Conservation (phyloP, 2,329 filamentous ascomycete species). For the Neonectria magnoliae region DNA sequence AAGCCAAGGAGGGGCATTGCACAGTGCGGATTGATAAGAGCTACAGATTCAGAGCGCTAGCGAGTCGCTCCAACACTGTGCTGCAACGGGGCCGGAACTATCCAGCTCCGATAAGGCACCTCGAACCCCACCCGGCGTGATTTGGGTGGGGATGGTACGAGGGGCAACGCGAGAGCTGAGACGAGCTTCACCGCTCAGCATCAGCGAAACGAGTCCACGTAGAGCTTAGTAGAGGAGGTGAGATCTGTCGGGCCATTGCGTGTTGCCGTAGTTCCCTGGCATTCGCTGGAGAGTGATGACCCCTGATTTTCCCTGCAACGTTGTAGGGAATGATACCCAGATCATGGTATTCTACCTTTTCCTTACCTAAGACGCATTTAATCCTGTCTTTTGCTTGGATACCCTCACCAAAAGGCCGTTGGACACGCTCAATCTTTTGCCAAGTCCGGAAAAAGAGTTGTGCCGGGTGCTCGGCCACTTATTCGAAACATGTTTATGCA, state of each 20-base stretch:
- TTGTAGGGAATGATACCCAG: neutral
- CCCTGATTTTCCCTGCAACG: neutral
- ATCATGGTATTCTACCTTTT: neutral
- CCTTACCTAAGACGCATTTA: neutral
- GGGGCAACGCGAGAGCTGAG: conserved; percentile 7
- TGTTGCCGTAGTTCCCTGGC: conserved; percentile 8
- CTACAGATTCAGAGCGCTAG: neutral
- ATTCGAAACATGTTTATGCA: neutral
- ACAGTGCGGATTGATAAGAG: conserved; percentile 43
- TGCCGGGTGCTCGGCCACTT: neutral
- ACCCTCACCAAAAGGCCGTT: neutral
- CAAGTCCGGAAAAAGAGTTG: neutral
- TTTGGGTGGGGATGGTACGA: conserved; percentile 30
- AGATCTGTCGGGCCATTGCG: conserved; percentile 17
- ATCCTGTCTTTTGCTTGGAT: neutral
- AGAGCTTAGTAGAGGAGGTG: neutral
- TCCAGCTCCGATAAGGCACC: conserved; percentile 31
- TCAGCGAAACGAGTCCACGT: neutral
- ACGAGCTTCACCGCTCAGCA: conserved; percentile 19
- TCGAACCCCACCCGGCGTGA: conserved; percentile 30
- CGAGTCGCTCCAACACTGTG: conserved; percentile 11
- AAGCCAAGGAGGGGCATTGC: conserved; percentile 36
- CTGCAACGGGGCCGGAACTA: conserved; percentile 26
- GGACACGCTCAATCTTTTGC: neutral
- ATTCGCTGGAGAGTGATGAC: neutral